Evolutionary conservation across 1,284 basidiomycete genomes (phyloP).

Genomic region (Pholiota adiposa): DNA sequence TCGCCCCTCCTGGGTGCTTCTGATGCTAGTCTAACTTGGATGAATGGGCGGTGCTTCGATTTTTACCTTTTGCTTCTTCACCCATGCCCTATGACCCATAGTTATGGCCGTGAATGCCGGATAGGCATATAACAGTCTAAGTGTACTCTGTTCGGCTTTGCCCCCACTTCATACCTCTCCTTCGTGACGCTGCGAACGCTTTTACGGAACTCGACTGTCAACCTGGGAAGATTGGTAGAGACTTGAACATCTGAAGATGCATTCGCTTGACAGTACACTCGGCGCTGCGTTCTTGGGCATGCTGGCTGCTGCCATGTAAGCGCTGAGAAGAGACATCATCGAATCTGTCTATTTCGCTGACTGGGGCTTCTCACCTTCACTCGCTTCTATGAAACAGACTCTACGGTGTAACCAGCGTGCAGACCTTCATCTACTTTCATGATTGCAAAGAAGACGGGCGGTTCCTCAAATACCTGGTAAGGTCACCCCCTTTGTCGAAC

Average conservation of each 20-base stretch:
- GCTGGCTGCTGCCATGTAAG: conserved; percentile 15
- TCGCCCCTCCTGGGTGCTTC: not conserved
- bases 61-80: not conserved
- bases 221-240: too few relatives aligned
- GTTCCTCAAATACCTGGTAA: conserved; percentile 29
- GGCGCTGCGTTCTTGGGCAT: conserved; percentile 16
- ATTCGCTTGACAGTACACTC: conserved; percentile 13
- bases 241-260: conserved; percentile 2
- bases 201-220: not conserved
- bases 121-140: not conserved
- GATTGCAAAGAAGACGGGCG: conserved; percentile 24
- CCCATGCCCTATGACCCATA: too few relatives aligned
- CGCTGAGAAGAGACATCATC: not conserved
- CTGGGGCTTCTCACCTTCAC: not conserved
- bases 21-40: not conserved
- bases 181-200: not conserved
- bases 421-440: conserved; percentile 17
- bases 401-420: conserved; percentile 11
- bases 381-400: too few relatives aligned
- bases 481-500: too few relatives aligned
- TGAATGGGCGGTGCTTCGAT: not conserved
- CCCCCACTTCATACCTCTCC: not conserved
- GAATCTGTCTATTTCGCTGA: not conserved
- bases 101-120: not conserved
- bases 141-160: not conserved